Base-by-base conservation (phyloP, 192 early-diverging fungal genomes). In the Umbelopsis vinacea region DNA sequence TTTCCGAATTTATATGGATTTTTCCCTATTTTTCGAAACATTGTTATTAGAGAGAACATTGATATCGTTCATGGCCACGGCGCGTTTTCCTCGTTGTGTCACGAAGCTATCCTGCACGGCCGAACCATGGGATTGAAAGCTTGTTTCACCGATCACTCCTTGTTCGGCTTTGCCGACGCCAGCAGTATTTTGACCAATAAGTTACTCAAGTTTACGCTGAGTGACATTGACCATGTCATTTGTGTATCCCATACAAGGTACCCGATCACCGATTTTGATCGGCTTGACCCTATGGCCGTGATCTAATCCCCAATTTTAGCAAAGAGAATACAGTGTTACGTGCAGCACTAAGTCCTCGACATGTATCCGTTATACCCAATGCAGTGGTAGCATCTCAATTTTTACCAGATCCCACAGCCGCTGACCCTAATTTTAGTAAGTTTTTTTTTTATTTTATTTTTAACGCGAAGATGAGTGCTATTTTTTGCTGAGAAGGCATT, bases 321-420 rank as follows among this genome's bases (percentile, higher is more conserved):
- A 99, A 98, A 81, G 97, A 98, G 81, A 99, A 99, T 81, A 99
- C 97, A 1, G 97, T 99, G 11, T 80, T 99, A 29, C 85, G 97
- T 21, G 97, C 95, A 2, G 90, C 93, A 7, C 85, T 99, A 22
- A 91, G 94, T 46, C 97, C 97, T 11, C 81, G 86, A 68, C 88
- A 90, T 70, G 97, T 99, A 6, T 95, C 93, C 5, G 96, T 97
- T 23, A 96, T 99, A 53, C 97, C 97, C 17, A 99, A 99, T 82
- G 97, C 96, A 40, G 92, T 99, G 17, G 93, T 99, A n/a, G 92
- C 93, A 14, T 90, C 91, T 35, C 91, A 96, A 69, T 98, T 98
- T 76, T 76, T 76, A 66, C 97, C 97, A 0, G 92, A 97, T 74
- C 87, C 91, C 0, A 78, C 84, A 4, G 89, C 87, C 35, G 83